Evolutionary conservation across 805 yeast species (phyloP).

Genomic region (Metschnikowia rubicola): DNA sequence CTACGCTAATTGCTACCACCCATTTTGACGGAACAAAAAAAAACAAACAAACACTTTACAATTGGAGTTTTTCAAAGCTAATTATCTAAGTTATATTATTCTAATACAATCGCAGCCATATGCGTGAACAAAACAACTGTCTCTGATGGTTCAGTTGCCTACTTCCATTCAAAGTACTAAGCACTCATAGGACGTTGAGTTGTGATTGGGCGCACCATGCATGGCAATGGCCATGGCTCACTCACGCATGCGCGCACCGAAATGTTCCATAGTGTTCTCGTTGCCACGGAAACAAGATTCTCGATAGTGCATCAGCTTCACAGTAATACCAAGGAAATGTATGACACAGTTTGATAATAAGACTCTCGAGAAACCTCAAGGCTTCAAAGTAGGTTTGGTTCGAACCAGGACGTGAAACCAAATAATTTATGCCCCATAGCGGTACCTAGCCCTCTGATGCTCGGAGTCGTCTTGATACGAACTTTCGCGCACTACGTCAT

Average conservation of each 20-base stretch:
- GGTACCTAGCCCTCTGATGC: conserved; percentile 31
- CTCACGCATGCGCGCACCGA: conserved; percentile 2
- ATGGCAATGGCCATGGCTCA: not conserved
- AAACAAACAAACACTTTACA: too few relatives aligned
- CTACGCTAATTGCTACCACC: too few relatives aligned
- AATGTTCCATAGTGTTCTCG: conserved; percentile 3
- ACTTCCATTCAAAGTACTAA: too few relatives aligned
- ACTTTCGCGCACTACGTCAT: conserved; percentile 32
- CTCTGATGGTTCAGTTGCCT: too few relatives aligned
- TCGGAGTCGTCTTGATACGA: conserved; percentile 31
- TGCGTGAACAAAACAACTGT: too few relatives aligned
- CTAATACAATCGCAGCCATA: too few relatives aligned
- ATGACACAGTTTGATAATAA: not conserved
- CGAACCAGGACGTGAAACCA: not conserved
- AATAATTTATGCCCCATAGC: conserved; percentile 17
- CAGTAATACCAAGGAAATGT: too few relatives aligned
- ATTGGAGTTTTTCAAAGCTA: too few relatives aligned
- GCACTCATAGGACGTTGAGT: not conserved
- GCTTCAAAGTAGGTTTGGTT: not conserved
- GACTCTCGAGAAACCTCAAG: not conserved
- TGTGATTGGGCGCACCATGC: not conserved
- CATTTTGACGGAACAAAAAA: too few relatives aligned
- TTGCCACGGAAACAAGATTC: not conserved
- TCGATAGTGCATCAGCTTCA: too few relatives aligned
- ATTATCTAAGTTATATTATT: too few relatives aligned